These are phyloP conservation scores for Ceratocystis smalleyi DNA, from an alignment of 2,329 filamentous ascomycete species.

Conservation along the genomic window DNA sequence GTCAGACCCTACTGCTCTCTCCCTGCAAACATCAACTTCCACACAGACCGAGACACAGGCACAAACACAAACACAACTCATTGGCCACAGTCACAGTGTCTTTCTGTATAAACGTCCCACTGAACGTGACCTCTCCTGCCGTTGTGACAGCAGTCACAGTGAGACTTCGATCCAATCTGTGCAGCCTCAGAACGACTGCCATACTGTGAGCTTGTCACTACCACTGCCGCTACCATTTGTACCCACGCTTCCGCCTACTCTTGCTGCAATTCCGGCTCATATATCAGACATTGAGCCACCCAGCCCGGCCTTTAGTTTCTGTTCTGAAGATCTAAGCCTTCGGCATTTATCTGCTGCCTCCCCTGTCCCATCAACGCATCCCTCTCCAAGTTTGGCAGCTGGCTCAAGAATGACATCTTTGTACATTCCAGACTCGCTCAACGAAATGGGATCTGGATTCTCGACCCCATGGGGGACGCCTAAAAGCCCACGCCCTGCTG, in stretches of 20 bases:
- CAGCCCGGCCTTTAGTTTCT: slow-evolving; percentile 14
- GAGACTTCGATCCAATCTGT: slow-evolving; percentile 6
- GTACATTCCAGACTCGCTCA: slow-evolving; percentile 1
- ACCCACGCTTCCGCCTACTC: background rate
- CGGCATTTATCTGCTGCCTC: background rate
- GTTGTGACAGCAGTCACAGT: slow-evolving; percentile 4
- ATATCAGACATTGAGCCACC: slow-evolving; percentile 4
- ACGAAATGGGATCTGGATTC: background rate
- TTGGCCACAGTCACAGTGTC: background rate
- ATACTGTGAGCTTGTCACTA: background rate
- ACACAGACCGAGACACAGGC: slow-evolving; percentile 11
- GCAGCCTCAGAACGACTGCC: background rate
- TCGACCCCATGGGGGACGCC: background rate
- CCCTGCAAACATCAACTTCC: background rate
- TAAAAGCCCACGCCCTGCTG: background rate
- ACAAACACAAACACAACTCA: slow-evolving; percentile 7
- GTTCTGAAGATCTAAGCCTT: slow-evolving; percentile 9
- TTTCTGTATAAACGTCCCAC: background rate
- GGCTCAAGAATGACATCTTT: background rate
- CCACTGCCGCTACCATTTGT: background rate
- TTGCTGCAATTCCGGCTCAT: background rate
- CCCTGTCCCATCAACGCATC: slow-evolving; percentile 3
- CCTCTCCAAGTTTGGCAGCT: background rate
- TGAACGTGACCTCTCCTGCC: background rate
- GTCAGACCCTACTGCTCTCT: background rate